Evolutionary conservation across 2,329 filamentous ascomycete genomes (phyloP).

Genomic region (Elsinoe fawcettii): DNA sequence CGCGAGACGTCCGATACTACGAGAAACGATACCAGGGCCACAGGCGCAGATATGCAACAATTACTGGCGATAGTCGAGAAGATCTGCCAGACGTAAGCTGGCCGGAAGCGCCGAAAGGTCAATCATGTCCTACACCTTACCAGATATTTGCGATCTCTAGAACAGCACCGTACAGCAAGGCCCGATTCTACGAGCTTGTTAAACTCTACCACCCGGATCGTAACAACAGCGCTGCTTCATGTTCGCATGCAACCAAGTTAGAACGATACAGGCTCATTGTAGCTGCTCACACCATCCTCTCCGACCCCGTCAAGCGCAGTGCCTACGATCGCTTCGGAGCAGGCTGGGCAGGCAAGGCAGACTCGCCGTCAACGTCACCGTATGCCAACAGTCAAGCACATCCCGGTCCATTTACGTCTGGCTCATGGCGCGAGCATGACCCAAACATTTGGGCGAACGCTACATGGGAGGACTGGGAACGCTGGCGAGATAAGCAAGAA

Average conservation of each 20-base stretch:
- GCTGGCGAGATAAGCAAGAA: conserved; percentile 51
- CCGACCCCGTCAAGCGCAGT: conserved; percentile 66
- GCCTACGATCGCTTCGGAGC: conserved; percentile 76
- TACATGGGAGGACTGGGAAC: conserved; percentile 97
- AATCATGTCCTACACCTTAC: conserved; percentile 66
- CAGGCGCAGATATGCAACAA: conserved; percentile 26
- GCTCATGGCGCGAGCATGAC: conserved; percentile 32
- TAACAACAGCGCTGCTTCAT: conserved; percentile 27
- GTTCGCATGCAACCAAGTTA: conserved; percentile 55
- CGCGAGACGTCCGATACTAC: conserved; percentile 13
- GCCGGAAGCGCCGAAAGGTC: conserved; percentile 32
- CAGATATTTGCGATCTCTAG: conserved; percentile 66
- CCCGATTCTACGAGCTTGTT: conserved; percentile 79
- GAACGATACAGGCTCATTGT: conserved; percentile 87
- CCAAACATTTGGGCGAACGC: conserved; percentile 60
- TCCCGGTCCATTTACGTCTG: conserved; percentile 27
- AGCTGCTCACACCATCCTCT: conserved; percentile 80
- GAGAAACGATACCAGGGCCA: background rate
- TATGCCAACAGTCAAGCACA: conserved; percentile 24
- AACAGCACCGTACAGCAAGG: conserved; percentile 68
- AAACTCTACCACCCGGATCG: conserved; percentile 94
- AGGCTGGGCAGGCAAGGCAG: conserved; percentile 61
- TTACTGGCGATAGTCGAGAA: conserved; percentile 22
- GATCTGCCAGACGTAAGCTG: conserved; percentile 23
- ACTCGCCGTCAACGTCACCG: conserved; percentile 21